A percentile compares a stretch with the other conserved stretches of the same genome.
phyloP scores from a whole-genome alignment of 2,329 filamentous ascomycete genomes.

The Cladosporium sp. region DNA sequence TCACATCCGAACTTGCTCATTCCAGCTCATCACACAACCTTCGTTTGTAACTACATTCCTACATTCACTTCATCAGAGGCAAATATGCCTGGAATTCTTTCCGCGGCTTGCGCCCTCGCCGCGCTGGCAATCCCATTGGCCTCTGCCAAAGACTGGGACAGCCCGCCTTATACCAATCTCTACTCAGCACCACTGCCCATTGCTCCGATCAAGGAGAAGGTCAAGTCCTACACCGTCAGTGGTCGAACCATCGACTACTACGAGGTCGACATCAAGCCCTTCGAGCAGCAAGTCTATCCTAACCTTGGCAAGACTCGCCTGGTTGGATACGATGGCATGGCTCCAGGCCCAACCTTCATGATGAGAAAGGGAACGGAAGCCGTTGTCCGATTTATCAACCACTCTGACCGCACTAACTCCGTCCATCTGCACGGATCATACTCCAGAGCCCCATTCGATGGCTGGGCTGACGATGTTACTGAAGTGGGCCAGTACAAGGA shows the following conservation, averaged over 20 bases:
- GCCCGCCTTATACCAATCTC: constrained; percentile 20
- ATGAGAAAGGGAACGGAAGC: constrained; percentile 48
- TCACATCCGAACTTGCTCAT: constrained; percentile 1
- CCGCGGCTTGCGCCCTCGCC: constrained; percentile 1
- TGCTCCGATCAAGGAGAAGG: constrained; percentile 17
- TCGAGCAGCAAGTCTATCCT: constrained; percentile 43
- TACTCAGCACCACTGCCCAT: constrained; percentile 20
- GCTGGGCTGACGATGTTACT: constrained; percentile 53
- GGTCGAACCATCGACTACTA: constrained; percentile 42
- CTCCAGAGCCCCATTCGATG: constrained; percentile 39
- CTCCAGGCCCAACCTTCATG: constrained; percentile 52
- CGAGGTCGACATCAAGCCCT: constrained; percentile 40
- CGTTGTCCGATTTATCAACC: constrained; percentile 53
- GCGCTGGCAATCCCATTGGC: neutral
- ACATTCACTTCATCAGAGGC: no score
- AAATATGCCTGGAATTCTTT: constrained; percentile 10
- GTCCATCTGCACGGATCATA: constrained; percentile 56
- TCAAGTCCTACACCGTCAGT: constrained; percentile 22
- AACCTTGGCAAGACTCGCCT: constrained; percentile 37
- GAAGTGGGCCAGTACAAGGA: constrained; percentile 51
- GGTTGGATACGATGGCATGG: constrained; percentile 48
- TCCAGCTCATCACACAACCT: neutral
- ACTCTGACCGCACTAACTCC: constrained; percentile 41
- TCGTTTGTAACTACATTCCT: no score
- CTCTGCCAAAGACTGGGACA: constrained; percentile 15